Evolutionary conservation across 2,329 filamentous ascomycete species (phyloP).

Genomic region (Arthrinium phaeospermum): DNA sequence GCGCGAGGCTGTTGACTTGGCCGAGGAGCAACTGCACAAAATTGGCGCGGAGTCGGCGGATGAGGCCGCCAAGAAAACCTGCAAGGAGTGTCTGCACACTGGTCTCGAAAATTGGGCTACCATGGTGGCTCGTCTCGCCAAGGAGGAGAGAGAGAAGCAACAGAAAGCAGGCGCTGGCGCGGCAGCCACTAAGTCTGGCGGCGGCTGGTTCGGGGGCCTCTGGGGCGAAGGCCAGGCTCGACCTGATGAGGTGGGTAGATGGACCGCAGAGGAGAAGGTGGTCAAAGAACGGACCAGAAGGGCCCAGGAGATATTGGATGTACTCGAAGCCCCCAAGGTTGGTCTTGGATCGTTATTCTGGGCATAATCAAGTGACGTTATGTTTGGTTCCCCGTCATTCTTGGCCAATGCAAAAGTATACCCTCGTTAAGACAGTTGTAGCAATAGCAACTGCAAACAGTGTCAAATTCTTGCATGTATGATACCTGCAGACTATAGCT

Average conservation of each 20-base stretch:
- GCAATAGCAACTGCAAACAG: not conserved
- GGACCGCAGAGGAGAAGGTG: slow-evolving; percentile 61
- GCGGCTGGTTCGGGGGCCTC: slow-evolving; percentile 45
- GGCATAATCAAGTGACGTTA: slow-evolving; percentile 38
- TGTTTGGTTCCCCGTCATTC: not conserved
- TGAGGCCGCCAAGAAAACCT: slow-evolving; percentile 60
- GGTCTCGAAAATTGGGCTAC: slow-evolving; percentile 82
- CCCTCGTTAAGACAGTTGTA: slow-evolving; percentile 20
- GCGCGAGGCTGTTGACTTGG: slow-evolving; percentile 80
- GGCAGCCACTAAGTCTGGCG: slow-evolving; percentile 24
- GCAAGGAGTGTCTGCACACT: slow-evolving; percentile 76
- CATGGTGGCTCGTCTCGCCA: slow-evolving; percentile 74
- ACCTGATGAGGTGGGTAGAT: slow-evolving; percentile 50
- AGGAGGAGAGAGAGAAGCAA: slow-evolving; percentile 50
- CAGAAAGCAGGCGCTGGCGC: slow-evolving; percentile 31
- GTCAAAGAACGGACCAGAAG: slow-evolving; percentile 57
- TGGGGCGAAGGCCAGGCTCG: slow-evolving; percentile 43
- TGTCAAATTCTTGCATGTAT: not conserved
- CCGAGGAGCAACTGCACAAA: slow-evolving; percentile 69
- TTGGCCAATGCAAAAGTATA: not conserved
- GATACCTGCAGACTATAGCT: not conserved
- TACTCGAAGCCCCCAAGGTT: slow-evolving; percentile 45
- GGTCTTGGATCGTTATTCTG: slow-evolving; percentile 46
- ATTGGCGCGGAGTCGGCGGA: slow-evolving; percentile 40
- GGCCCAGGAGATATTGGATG: slow-evolving; percentile 59